Percentiles rank a stretch among this genome's conserved stretches.
Conservation (phyloP, 2,329 filamentous ascomycete species). For the Fusarium sp. region DNA sequence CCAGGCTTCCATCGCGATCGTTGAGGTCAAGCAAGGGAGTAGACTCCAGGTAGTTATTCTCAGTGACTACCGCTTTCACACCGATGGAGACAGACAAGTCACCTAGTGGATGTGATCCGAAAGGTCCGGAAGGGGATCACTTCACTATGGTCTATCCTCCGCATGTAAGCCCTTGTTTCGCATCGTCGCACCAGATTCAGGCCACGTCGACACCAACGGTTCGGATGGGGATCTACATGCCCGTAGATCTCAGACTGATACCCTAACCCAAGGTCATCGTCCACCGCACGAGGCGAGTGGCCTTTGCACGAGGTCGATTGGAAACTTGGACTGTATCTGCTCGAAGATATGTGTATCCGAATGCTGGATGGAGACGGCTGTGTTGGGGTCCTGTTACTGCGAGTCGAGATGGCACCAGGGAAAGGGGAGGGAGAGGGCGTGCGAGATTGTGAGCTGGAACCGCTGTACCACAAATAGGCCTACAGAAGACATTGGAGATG, state of each 20-base stretch:
- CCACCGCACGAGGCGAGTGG: not conserved
- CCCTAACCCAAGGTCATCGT: not conserved
- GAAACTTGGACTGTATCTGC: not conserved
- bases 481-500: not conserved
- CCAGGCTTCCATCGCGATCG: not conserved
- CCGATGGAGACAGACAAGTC: not conserved
- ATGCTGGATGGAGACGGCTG: not conserved
- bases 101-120: not conserved
- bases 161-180: not conserved
- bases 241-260: not conserved
- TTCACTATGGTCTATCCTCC: not conserved
- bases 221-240: not conserved
- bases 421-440: not conserved
- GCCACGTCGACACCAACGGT: not conserved
- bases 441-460: not conserved
- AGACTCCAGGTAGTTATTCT: not conserved
- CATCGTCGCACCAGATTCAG: not conserved
- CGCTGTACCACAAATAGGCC: not conserved
- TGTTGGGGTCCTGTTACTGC: not conserved
- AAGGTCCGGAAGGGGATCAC: not conserved
- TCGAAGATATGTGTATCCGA: not conserved
- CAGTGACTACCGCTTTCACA: not conserved
- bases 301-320: not conserved
- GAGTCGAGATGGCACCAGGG: not conserved
- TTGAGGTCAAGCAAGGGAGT: not conserved